phyloP scores from a whole-genome alignment of 352 stramenopile species.

The Pythium aristosporum region DNA sequence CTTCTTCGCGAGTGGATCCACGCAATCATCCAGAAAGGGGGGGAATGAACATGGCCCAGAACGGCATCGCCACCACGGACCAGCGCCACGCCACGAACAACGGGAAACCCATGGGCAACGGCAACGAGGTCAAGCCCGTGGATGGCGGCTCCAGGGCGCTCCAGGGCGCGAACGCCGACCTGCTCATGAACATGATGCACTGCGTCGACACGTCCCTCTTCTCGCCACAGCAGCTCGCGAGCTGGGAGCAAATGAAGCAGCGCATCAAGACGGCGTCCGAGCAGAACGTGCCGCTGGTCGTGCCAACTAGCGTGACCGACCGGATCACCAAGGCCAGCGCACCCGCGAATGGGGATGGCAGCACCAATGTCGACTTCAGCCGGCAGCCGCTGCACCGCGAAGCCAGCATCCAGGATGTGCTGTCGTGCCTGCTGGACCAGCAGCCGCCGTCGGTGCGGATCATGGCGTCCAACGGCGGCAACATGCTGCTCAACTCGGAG shows the following conservation, averaged over 20 bases:
- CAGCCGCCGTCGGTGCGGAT: conserved; percentile 46
- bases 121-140: neutral
- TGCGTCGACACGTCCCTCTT: conserved; percentile 85
- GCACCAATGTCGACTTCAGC: conserved; percentile 33
- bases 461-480: conserved; percentile 51
- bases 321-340: conserved; percentile 17
- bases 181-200: conserved; percentile 85
- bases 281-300: conserved; percentile 33
- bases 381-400: conserved; percentile 64
- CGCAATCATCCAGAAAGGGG: too few relatives aligned
- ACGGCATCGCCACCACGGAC: conserved; percentile 12
- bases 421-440: conserved; percentile 74
- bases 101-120: neutral
- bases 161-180: conserved; percentile 59
- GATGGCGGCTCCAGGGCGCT: conserved; percentile 2
- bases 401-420: conserved; percentile 75
- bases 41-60: conserved; percentile 30
- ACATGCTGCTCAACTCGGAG: conserved; percentile 58
- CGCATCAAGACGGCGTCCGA: conserved; percentile 54
- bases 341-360: neutral
- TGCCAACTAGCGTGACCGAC: conserved; percentile 22
- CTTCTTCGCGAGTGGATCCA: neutral
- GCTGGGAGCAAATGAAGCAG: conserved; percentile 80
- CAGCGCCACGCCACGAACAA: neutral
- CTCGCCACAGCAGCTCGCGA: conserved; percentile 63